Percentiles rank a stretch among this genome's conserved stretches.
These are phyloP conservation scores for Hypoxylon sp. DNA, from an alignment of 2,329 filamentous ascomycete species.

Conservation along the genomic window DNA sequence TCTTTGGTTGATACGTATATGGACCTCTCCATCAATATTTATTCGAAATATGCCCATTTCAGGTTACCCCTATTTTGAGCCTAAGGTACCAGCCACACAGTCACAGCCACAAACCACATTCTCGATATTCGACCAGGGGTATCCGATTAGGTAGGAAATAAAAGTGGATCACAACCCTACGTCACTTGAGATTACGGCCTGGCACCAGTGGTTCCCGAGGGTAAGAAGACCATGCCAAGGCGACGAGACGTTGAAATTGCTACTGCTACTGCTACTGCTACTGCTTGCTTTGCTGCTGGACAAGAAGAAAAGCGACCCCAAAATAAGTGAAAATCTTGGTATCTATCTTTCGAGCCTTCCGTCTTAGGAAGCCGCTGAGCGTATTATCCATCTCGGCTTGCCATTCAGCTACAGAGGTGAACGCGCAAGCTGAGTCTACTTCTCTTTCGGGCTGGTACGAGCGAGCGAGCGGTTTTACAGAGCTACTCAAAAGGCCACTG, in stretches of 20 bases:
- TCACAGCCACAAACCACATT: not conserved
- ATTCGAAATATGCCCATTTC: too few relatives aligned
- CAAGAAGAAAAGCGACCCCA: slow-evolving; percentile 13
- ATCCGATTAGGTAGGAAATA: slow-evolving; percentile 14
- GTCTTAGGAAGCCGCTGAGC: slow-evolving; percentile 32
- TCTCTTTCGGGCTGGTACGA: not conserved
- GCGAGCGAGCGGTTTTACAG: not conserved
- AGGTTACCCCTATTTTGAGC: not conserved
- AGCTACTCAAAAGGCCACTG: slow-evolving; percentile 5
- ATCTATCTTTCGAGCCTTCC: slow-evolving; percentile 26
- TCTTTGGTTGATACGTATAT: too few relatives aligned
- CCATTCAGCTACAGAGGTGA: not conserved
- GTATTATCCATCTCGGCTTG: not conserved
- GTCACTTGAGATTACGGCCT: slow-evolving; percentile 27
- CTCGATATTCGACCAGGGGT: not conserved
- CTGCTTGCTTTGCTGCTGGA: too few relatives aligned
- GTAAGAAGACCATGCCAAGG: slow-evolving; percentile 10
- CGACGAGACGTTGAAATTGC: not conserved
- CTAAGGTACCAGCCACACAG: not conserved
- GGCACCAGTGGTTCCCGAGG: slow-evolving; percentile 10
- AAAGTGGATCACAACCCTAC: slow-evolving; percentile 33
- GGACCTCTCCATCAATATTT: too few relatives aligned
- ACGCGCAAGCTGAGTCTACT: not conserved
- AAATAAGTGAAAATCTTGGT: slow-evolving; percentile 9
- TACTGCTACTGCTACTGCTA: not conserved